Evolutionary conservation across 805 yeast species (phyloP), one percentile per base, ranked within the genome.

Genomic region (Kodamaea restingae): DNA sequence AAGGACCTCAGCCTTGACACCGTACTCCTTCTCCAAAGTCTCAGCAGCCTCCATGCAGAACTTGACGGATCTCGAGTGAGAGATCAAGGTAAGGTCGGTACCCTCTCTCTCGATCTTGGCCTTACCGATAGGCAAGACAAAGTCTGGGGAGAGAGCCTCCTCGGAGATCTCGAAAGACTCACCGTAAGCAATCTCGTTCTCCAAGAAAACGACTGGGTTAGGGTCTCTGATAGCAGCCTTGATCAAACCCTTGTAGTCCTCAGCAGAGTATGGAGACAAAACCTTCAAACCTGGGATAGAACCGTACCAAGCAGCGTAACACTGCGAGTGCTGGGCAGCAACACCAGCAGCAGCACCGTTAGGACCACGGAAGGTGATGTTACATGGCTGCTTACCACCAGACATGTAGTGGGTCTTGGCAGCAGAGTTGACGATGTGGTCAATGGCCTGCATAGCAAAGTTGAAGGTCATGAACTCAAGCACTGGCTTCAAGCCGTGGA

Each of bases 281-380:
- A 93, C 99, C 75, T 93, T 93, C 64, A 93, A 76, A 64, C 99
- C 99, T 45, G 99, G 99, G 55, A 93, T 88, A 38, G 95, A 74
- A 51, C 96, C 98, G 71, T 93, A 93, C 98, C 98, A 93, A 39
- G 96, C 88, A 41, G 96, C 76, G 67, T 80, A 93, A 71, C 88
- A 95, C 73, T 93, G 99, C 18, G 98, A 93, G 73, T 93, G 99
- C 72, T 93, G 99, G 43, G 99, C 99, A 55, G 80, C 99, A 54
- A 93, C 98, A 79, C 98, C 98, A 36, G 97, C 97, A 53, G 98
- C 96, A 36, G 98, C 96, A 70, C 98, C 99, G 68, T 93, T 93
- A 46, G 99, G 98, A 58, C 99, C 99, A 72, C 99, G 84, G 77
- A 93, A 93, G 40, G 95, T 90, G 60, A 91, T 87, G 70, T 87